Percentiles rank a stretch among this genome's conserved stretches.
Evolutionary conservation across 345 rosid genomes (phyloP).

Genomic region (Trapa bicornis): DNA sequence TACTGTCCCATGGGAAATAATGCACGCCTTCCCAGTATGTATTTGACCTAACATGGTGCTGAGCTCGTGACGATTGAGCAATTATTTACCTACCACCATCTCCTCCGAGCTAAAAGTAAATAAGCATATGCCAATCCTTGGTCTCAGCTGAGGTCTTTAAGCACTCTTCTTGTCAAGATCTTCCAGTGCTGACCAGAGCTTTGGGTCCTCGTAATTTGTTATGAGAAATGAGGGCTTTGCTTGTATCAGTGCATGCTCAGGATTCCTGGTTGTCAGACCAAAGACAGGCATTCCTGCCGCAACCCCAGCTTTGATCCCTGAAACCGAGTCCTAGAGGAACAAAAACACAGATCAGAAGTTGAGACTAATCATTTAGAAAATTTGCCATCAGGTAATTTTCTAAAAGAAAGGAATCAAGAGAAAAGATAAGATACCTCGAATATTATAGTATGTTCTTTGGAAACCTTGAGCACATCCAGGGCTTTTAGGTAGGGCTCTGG

Average conservation of each 20-base stretch:
- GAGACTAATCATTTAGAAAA: background rate
- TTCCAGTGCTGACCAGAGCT: conserved; percentile 66
- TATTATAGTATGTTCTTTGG: conserved; percentile 74
- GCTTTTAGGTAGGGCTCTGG: conserved; percentile 88
- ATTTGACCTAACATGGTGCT: background rate
- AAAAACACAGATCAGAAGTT: background rate
- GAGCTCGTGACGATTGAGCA: background rate
- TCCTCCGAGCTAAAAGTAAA: background rate
- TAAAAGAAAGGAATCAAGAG: background rate
- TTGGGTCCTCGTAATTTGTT: conserved; percentile 67
- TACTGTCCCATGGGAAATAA: background rate
- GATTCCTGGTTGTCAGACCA: conserved; percentile 69
- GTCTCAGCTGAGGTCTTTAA: background rate
- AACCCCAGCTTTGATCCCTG: conserved; percentile 92
- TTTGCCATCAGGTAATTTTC: background rate
- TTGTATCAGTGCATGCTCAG: conserved; percentile 43
- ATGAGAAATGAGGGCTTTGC: conserved; percentile 72
- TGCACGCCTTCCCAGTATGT: background rate
- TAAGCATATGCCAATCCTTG: background rate
- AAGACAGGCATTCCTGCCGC: conserved; percentile 88
- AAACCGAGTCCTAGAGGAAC: conserved; percentile 51
- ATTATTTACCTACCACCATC: background rate
- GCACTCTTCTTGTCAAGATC: conserved; percentile 45
- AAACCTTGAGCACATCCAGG: conserved; percentile 54
- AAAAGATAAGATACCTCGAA: conserved; percentile 39